phyloP scores from a whole-genome alignment of 2,329 filamentous ascomycete genomes.

The Massarina eburnea region DNA sequence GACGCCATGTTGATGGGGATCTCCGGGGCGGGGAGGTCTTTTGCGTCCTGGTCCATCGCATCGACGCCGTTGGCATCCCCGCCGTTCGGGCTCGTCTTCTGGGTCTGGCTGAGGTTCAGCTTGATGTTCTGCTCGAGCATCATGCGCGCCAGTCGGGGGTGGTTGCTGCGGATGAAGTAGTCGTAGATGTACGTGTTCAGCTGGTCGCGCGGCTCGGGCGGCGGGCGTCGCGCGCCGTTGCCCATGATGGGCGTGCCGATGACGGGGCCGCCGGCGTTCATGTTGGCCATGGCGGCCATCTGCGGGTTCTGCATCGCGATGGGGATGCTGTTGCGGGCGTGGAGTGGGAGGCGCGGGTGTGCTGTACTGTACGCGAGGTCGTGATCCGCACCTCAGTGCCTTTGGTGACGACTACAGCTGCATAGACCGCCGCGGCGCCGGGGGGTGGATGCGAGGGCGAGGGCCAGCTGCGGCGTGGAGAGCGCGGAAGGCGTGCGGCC shows the following conservation, averaged over 20 bases:
- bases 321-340: slow-evolving; percentile 10
- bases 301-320: slow-evolving; percentile 48
- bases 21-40: slow-evolving; percentile 78
- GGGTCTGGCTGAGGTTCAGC: slow-evolving; percentile 63
- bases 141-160: slow-evolving; percentile 80
- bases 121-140: slow-evolving; percentile 49
- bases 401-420: slow-evolving; percentile 23
- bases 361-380: slow-evolving; percentile 13
- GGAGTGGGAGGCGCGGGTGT: slow-evolving; percentile 16
- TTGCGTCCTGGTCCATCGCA: slow-evolving; percentile 77
- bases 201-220: slow-evolving; percentile 49
- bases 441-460: slow-evolving; percentile 23
- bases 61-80: slow-evolving; percentile 68
- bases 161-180: slow-evolving; percentile 82
- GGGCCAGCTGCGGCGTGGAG: slow-evolving; percentile 13
- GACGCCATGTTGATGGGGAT: slow-evolving; percentile 62
- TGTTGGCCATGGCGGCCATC: slow-evolving; percentile 67
- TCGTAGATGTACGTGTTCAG: slow-evolving; percentile 91
- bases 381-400: slow-evolving; percentile 30
- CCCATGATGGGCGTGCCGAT: slow-evolving; percentile 69
- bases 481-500: slow-evolving; percentile 11
- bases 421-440: slow-evolving; percentile 36
- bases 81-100: slow-evolving; percentile 64
- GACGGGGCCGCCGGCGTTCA: slow-evolving; percentile 66
- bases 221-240: slow-evolving; percentile 49